Base-by-base conservation (phyloP, 1,284 basidiomycete genomes). In the Ganoderma multipileum region DNA sequence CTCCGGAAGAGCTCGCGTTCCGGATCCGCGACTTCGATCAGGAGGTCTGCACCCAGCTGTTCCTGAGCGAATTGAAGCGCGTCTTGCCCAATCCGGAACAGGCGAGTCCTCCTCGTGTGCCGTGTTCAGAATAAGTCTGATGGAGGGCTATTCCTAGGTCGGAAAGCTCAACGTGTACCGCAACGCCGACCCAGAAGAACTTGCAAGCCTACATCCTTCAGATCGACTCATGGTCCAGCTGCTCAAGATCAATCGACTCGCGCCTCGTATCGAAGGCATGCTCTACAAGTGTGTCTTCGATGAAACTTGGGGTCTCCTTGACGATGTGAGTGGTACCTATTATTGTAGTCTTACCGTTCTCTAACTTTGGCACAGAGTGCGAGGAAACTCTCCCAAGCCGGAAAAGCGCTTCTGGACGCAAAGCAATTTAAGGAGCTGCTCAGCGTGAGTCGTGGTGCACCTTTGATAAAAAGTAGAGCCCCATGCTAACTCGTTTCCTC, bases 181-280 rank as follows among this genome's bases (percentile, higher is more conserved):
- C 64, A 96, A 95, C 76, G 88, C 95, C 8, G 91, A 92, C 67
- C 88, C 91, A n/a, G 94, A 94, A 75, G 96, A 98, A 77, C 87
- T 99, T 23, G 91, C 91, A 50, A 88, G 90, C 58, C 84, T 99
- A 38, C 97, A 99, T 81, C 93, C 95, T 3, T 94, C 98, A 9
- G 97, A 99, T 82, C 90, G 98, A 30, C 87, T 99, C 55, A 97
- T 99, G 91, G 96, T 99, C 47, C 93, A 98, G 74, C 85, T 99
- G 54, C 98, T 99, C 78, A 96, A 98, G 78, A 96, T 99, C 55
- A 91, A 98, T 57, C 93, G 96, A 63, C 85, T 99, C n/a, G 89
- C 87, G 33, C 93, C 95, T 61, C 91, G 98, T 33, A 92, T 99
- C 71, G 92, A 98, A 76, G 93, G 96, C 16, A 97, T 99, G 95